Evolutionary conservation across 306 rosid species (phyloP), one percentile per base, ranked within the genome.

Genomic region (Cicer chorassanicum): DNA sequence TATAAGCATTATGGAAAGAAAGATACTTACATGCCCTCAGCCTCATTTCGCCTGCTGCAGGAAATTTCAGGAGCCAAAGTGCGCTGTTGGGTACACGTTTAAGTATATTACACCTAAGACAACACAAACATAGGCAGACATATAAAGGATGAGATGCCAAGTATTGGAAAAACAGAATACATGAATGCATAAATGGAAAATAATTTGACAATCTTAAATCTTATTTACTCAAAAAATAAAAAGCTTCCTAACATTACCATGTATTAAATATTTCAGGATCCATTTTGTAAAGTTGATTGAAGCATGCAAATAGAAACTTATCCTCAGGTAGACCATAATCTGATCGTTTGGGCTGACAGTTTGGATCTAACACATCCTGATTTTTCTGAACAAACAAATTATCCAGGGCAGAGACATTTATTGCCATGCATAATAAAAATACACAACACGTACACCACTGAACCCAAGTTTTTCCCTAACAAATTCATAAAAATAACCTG

Each of bases 251-350:
- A 62, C 57, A 66, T 85, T 95, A 95, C 99, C 99, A 95, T 68
- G 97, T 77, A 78, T 82, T 84, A 60, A 92, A 89, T 74, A 95
- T 92, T 76, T 95, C 99, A 49, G 99, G 99, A 86, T 95, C 99
- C 99, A 95, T 95, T 84, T 95, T 95, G 90, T 95, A 95, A 53
- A 95, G 83, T 81, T 95, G 99, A 78, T 92, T 95, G 87, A 95
- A 95, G 87, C 98, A 89, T 54, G 98, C 99, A 82, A 93, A 93
- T 75, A 93, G 83, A 77, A 93, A 93, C 79, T 91, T 93, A 65
- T 89, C 91, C 78, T 91, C 97, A 4, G 98, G 98, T 36, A 93
- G 91, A 42, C 92, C 92, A 81, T 91, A 93, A 76, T 91, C 92
- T 14, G 92, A 91, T 56, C 98, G 94, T 76, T 85, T 95, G 80